Percentiles rank a stretch among this genome's conserved stretches.
These are phyloP conservation scores for Coemansia sp. DNA, from an alignment of 192 early-diverging fungal genomes.

Conservation along the genomic window DNA sequence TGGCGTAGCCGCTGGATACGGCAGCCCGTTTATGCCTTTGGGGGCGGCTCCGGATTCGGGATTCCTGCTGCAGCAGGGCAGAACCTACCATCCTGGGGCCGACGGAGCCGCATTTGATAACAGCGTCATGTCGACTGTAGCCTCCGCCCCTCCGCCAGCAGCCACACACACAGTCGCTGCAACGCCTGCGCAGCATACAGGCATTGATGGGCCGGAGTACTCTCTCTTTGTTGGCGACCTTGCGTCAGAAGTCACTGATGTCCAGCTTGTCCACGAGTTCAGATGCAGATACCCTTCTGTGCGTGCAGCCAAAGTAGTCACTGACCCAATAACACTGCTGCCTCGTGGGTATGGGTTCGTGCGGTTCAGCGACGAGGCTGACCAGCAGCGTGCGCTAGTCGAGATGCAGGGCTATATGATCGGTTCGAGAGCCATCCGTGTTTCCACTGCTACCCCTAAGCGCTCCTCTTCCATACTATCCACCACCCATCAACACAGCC, in stretches of 20 bases:
- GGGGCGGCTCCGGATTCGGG: background rate
- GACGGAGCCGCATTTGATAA: conserved; percentile 1
- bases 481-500: conserved; percentile 20
- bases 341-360: conserved; percentile 96
- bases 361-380: conserved; percentile 80
- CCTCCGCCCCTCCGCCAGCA: conserved; percentile 3
- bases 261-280: conserved; percentile 68
- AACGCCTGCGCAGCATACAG: background rate
- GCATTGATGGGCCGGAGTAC: conserved; percentile 70
- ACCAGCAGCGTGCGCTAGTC: conserved; percentile 82
- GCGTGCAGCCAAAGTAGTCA: conserved; percentile 92
- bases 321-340: conserved; percentile 76
- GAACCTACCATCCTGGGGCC: background rate
- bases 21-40: background rate
- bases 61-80: background rate
- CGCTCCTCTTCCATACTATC: conserved; percentile 32
- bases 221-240: conserved; percentile 97
- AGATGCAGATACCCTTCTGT: conserved; percentile 79
- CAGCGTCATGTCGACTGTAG: background rate
- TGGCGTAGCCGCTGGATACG: conserved; percentile 62
- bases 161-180: background rate
- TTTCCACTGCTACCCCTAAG: conserved; percentile 76
- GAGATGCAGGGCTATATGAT: conserved; percentile 87
- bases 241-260: conserved; percentile 84
- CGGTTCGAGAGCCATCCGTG: conserved; percentile 86